Base-by-base conservation (phyloP, 192 early-diverging fungal genomes). In the Chytriomyces sp. region DNA sequence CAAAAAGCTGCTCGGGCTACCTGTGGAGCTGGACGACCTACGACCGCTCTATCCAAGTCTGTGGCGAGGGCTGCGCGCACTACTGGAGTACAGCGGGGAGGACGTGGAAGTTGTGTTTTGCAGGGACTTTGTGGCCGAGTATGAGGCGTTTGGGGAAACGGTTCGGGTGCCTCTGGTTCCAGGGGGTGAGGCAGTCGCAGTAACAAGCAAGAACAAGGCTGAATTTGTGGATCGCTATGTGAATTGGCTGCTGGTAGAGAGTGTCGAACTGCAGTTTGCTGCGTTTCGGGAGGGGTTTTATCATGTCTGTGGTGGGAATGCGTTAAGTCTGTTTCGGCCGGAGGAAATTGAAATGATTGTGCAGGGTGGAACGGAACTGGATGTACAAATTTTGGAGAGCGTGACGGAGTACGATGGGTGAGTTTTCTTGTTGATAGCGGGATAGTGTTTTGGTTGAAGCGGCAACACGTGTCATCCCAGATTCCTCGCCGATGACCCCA, bases 261-360 rank as follows among this genome's bases (percentile, higher is more conserved):
- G 87, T 10, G 81, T 90, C 17, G 66, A 63, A 12, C 80, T 75
- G 52, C 91, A 85, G 64, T 92, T 93, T 72, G 81, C 72, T 7
- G 95, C 95, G 0, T 81, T 97, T 63, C 87, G 89, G 39, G 79
- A 85, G 17, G 95, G 95, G 0, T 92, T 97, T 69, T 75, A 84
- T 37, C 80, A 90, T 39, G 88, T 91, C 19, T 91, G 89, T 66
- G 89, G 87, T 26, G 89, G 89, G 5, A 78, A 84, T 55, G 87
- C 87, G 26, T 65, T 78, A 70, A 84, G 59, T 78, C 86, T 65
- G 84, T 89, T 75, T 60, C 66, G 75, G 22, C 81, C 85, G 1
- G 77, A 80, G 52, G 85, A 86, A 64, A 80, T 86, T 59, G 85
- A 86, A 74, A 40, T 86, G 57, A 86, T 86, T 78, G 76, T 86